Base-by-base conservation (phyloP, 148 eudicot genomes). In the Camellia sinensis region DNA sequence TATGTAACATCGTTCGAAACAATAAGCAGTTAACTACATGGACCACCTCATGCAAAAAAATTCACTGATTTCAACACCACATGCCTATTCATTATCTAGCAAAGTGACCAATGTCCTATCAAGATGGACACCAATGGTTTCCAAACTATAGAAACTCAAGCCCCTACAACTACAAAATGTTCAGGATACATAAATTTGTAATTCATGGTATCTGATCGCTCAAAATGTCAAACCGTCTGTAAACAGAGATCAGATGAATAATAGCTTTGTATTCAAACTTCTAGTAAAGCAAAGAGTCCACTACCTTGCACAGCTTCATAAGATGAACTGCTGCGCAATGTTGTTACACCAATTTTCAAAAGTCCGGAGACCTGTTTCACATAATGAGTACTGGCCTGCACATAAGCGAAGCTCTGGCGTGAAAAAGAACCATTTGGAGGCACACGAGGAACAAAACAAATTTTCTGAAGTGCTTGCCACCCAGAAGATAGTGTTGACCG, bases 321-420 rank as follows among this genome's bases (percentile, higher is more conserved):
- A 15, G 98, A 86, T 45, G 96, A 83, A 74, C 83, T 90, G 73
- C 86, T 87, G 60, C 98, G 91, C 63, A 94, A 70, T 77, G 94
- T 85, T 76, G 96, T 86, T n/a, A 92, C 94, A 21, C 98, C 97
- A 70, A 91, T 87, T 92, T 92, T 94, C 45, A 94, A 74, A 66
- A 94, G 93, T 60, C 98, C 96, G 69, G 98, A 94, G 14, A 94
- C 96, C 78, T 92, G 94, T 83, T 92, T 94, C 61, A 94, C 85
- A 85, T 92, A 94, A 65, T 92, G 92, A 66, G 93, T 86, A 83
- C 98, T 90, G 19, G 98, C 96, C 50, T 92, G 94, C 46, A 94
- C 88, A 87, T 90, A 94, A 12, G 98, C 94, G 80, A 94, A 78
- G 79, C 98, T 94, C 86, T 87, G 92, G 80, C 85, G 88, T 29